Evolutionary conservation across 305 asterid species (phyloP).

Genomic region (Plantago rigida): DNA sequence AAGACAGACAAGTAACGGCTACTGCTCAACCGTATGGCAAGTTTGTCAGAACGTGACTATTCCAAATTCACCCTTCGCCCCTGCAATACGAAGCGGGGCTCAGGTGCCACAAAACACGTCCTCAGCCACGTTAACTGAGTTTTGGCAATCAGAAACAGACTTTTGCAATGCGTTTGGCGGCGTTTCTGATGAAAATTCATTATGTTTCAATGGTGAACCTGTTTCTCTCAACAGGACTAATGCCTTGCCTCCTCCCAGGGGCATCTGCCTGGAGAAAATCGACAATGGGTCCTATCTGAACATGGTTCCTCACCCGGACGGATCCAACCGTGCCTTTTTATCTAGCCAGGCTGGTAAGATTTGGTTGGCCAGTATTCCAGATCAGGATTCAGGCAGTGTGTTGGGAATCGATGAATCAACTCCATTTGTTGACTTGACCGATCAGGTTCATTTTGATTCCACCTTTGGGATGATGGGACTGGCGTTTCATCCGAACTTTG

Average conservation of each 20-base stretch:
- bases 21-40: slow-evolving; percentile 72
- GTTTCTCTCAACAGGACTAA: slow-evolving; percentile 43
- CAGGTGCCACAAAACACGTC: slow-evolving; percentile 41
- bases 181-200: slow-evolving; percentile 27
- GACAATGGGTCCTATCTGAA: slow-evolving; percentile 64
- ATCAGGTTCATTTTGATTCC: slow-evolving; percentile 57
- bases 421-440: slow-evolving; percentile 80
- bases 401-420: slow-evolving; percentile 62
- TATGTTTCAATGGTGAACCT: slow-evolving; percentile 64
- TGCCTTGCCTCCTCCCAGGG: slow-evolving; percentile 40
- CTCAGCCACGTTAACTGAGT: slow-evolving; percentile 48
- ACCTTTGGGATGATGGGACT: slow-evolving; percentile 84
- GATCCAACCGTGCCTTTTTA: slow-evolving; percentile 76
- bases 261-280: slow-evolving; percentile 75
- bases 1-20: slow-evolving; percentile 33
- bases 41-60: slow-evolving; percentile 50
- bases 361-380: slow-evolving; percentile 76
- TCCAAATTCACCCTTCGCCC: slow-evolving; percentile 70
- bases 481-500: slow-evolving; percentile 82
- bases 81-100: slow-evolving; percentile 54
- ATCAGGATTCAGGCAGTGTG: slow-evolving; percentile 60
- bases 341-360: slow-evolving; percentile 65
- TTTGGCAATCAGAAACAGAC: slow-evolving; percentile 69
- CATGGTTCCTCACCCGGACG: slow-evolving; percentile 91
- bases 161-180: slow-evolving; percentile 77